phyloP scores from a whole-genome alignment of 257 asterid genomes.

The Leptodermis oblonga region DNA sequence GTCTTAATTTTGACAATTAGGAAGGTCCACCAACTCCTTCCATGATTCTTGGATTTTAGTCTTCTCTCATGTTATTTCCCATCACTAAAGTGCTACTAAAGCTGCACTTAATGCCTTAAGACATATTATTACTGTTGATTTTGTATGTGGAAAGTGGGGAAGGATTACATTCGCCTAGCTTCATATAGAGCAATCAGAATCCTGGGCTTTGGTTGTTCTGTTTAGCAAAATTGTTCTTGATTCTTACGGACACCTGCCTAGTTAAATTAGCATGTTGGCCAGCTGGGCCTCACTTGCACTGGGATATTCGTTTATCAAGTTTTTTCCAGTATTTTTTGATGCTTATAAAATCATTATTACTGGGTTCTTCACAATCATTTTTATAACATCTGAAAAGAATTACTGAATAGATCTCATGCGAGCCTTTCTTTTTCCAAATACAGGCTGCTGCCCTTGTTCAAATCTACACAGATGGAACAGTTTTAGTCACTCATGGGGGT shows the following conservation, averaged over 20 bases:
- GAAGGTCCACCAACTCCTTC: background rate
- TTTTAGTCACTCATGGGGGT: slow-evolving; percentile 94
- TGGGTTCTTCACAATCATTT: background rate
- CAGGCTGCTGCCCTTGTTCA: slow-evolving; percentile 99
- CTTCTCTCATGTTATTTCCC: background rate
- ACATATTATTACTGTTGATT: no score
- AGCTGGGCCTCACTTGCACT: background rate
- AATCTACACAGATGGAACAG: slow-evolving; percentile 96
- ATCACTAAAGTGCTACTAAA: background rate
- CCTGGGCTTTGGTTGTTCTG: background rate
- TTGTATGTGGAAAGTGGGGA: background rate
- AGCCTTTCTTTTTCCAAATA: slow-evolving; percentile 10
- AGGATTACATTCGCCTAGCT: background rate
- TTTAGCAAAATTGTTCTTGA: background rate
- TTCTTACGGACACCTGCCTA: background rate
- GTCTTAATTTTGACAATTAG: background rate
- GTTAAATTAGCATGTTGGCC: background rate
- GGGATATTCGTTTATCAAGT: background rate
- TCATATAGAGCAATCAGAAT: slow-evolving; percentile 3
- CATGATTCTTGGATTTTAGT: background rate
- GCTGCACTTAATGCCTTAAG: no score
- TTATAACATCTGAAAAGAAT: background rate
- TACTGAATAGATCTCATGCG: background rate
- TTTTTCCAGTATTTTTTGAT: background rate
- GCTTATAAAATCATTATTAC: background rate